Evolutionary conservation across 2,329 filamentous ascomycete species (phyloP), one percentile per base, ranked within the genome.

Genomic region (Arthrobotrys musiformis): DNA sequence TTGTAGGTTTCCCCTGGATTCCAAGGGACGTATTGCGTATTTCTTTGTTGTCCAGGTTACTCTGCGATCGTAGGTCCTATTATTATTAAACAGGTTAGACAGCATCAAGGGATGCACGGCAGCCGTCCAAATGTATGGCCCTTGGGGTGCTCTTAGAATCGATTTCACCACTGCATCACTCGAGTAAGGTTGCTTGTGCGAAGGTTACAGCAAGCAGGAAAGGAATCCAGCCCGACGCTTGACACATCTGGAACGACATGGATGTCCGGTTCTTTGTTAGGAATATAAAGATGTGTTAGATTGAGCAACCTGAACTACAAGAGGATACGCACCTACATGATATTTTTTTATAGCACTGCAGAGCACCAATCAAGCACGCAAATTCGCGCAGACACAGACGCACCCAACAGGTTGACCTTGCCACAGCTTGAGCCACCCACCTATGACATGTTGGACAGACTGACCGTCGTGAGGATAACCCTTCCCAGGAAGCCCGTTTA

Each of bases 271-370:
- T 58, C 48, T 56, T 69, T 69, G 72, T 76, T 64, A 50, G 48
- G 58, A 42, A 50, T 26, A 42, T 48, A 46, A 46, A 62, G 68
- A 64, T 54, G 33, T 46, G 72, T 77, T 70, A 77, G 73, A 77
- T 77, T 77, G 66, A 77, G 73, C 73, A 60, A 77, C 73, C 73
- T 70, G 73, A 77, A 67, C 66, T 77, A 77, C 73, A 77, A 60
- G 73, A 77, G 73, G 73, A 77, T 77, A 77, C 73, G 73, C 73
- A 77, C 73, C 73, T 77, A 77, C 73, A 77, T 77, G 73, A 77
- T 64, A 52, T 70, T 77, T 62, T 28, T 66, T 63, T 70, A 70
- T 77, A 77, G 73, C 60, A 77, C 73, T 64, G 73, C 73, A 77
- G 66, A 77, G 73, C 73, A 77, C 73, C 66, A 77, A 77, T 77